Evolutionary conservation across 371 early-diverging fungal genomes (phyloP).

Genomic region (Mortierella sp.): DNA sequence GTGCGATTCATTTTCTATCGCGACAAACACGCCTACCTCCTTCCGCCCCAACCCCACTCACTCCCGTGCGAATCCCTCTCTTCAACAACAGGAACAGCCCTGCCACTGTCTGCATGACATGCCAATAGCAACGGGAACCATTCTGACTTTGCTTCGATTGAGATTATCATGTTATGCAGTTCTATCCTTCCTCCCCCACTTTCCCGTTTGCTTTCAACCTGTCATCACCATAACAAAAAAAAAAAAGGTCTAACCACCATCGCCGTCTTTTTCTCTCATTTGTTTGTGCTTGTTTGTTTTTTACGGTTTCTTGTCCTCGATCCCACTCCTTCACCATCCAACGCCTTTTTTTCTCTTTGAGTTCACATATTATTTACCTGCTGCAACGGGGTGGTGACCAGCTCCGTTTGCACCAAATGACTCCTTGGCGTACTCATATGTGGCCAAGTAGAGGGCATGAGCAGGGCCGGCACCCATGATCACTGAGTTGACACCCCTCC

Average conservation of each 20-base stretch:
- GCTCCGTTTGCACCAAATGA: constrained; percentile 69
- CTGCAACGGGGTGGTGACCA: constrained; percentile 75
- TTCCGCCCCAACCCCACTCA: neutral
- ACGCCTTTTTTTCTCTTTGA: neutral
- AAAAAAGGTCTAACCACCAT: neutral
- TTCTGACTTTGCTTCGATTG: neutral
- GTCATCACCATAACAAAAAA: neutral
- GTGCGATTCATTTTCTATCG: constrained; percentile 5
- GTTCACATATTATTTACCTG: constrained; percentile 61
- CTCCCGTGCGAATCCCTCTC: neutral
- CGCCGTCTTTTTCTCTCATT: neutral
- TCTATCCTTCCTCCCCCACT: neutral
- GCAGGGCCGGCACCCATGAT: constrained; percentile 96
- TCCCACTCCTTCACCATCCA: neutral
- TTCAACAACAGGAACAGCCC: neutral
- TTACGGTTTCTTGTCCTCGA: neutral
- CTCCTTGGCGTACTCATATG: constrained; percentile 92
- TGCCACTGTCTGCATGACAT: neutral
- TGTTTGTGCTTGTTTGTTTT: neutral
- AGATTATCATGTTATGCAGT: constrained; percentile 1
- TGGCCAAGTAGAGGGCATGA: constrained; percentile 96
- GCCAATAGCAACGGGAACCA: neutral
- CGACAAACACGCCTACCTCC: neutral
- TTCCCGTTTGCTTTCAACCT: neutral
- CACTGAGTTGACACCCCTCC: constrained; percentile 95